A percentile compares a stretch with the other conserved stretches of the same genome.
These are phyloP conservation scores for Lodderomyces orthopsilosis DNA, from an alignment of 1,139 yeast species.

Conservation along the genomic window DNA sequence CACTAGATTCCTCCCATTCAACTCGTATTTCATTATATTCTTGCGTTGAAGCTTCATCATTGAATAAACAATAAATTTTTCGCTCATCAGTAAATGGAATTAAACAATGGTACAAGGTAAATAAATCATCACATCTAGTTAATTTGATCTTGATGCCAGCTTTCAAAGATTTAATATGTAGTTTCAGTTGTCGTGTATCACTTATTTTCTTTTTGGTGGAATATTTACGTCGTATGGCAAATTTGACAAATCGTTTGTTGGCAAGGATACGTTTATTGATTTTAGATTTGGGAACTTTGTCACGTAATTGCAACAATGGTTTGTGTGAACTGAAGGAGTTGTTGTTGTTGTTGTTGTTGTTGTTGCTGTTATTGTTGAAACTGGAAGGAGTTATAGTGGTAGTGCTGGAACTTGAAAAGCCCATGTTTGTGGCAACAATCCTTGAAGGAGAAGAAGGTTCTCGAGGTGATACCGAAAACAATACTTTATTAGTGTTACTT, in stretches of 20 bases:
- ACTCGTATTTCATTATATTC: not conserved
- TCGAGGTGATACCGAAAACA: not conserved
- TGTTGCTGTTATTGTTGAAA: constrained; percentile 2
- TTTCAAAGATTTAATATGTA: constrained; percentile 52
- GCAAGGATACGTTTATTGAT: constrained; percentile 23
- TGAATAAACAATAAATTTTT: constrained; percentile 13
- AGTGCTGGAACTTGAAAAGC: not conserved
- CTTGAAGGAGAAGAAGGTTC: not conserved
- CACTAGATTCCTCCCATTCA: not conserved
- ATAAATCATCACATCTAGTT: constrained; percentile 43
- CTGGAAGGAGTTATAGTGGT: constrained; percentile 2
- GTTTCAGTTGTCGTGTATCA: constrained; percentile 23
- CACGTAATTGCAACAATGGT: constrained; percentile 10
- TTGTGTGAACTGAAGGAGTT: constrained; percentile 1
- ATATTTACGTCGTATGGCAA: constrained; percentile 40
- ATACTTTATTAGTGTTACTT: not conserved
- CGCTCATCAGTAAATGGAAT: constrained; percentile 31
- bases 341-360: not conserved
- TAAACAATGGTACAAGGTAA: constrained; percentile 42
- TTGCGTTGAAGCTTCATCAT: constrained; percentile 4
- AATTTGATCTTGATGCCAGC: constrained; percentile 51
- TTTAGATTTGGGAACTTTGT: constrained; percentile 20
- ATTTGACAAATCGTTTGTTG: constrained; percentile 29
- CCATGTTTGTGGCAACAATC: not conserved
- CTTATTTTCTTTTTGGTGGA: constrained; percentile 17